A percentile compares a stretch with the other conserved stretches of the same genome.
Evolutionary conservation across 176 grass and related monocot species (phyloP).

Genomic region (Cenchrus fungigraminus): DNA sequence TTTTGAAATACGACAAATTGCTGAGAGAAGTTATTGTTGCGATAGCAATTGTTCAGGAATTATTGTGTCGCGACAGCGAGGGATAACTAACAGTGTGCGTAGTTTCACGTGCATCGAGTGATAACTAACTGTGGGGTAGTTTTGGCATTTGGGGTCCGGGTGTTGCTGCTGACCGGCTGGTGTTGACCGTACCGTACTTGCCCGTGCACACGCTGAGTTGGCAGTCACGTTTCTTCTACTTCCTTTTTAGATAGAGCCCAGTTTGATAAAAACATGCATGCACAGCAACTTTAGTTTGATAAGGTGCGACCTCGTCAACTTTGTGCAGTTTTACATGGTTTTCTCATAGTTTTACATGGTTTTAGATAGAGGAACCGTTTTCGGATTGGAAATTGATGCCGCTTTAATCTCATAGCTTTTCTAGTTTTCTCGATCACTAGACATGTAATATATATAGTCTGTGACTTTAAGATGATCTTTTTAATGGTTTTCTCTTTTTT

Average conservation of each 20-base stretch:
- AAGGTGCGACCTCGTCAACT: background rate
- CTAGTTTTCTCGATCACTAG: too few species aligned
- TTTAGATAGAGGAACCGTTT: background rate
- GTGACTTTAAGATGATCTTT: too few species aligned
- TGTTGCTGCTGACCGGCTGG: background rate
- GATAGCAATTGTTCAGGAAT: too few species aligned
- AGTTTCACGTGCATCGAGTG: background rate
- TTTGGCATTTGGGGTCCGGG: background rate
- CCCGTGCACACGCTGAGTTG: background rate
- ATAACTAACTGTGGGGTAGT: background rate
- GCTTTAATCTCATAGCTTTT: background rate
- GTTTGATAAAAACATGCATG: background rate
- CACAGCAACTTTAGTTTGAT: background rate
- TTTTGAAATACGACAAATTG: too few species aligned
- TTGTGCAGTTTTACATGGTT: background rate
- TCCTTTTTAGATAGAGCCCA: background rate
- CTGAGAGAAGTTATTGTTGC: too few species aligned
- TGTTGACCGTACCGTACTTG: background rate
- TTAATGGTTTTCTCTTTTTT: too few species aligned
- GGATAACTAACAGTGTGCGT: too few species aligned
- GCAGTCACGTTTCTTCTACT: background rate
- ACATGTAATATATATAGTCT: too few species aligned
- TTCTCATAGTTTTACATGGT: background rate
- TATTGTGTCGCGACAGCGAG: too few species aligned
- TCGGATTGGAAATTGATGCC: background rate